Evolutionary conservation across 208 protist genomes (phyloP).

Genomic region (Crithidia brevicula): DNA sequence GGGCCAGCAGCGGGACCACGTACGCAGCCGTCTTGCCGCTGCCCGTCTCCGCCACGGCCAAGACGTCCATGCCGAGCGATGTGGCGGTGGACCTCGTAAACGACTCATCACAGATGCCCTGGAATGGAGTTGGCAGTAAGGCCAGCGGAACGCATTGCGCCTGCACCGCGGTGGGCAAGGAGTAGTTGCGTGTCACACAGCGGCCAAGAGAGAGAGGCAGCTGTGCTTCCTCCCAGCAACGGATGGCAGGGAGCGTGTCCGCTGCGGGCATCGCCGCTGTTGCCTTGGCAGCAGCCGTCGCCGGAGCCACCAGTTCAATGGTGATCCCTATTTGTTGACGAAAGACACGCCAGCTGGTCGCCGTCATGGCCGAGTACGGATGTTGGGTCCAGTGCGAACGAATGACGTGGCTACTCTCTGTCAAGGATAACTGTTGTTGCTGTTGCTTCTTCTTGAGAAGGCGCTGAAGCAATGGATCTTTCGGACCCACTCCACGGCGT

Average conservation of each 20-base stretch:
- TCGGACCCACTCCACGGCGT: constrained; percentile 60
- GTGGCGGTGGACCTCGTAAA: neutral
- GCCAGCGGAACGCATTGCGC: constrained; percentile 77
- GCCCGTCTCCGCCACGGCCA: constrained; percentile 93
- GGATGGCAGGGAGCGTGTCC: constrained; percentile 45
- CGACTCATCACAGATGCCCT: neutral
- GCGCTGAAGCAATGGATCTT: constrained; percentile 67
- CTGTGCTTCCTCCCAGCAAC: constrained; percentile 84
- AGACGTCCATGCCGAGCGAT: constrained; percentile 63
- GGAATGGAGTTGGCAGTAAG: constrained; percentile 12
- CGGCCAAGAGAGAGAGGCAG: constrained; percentile 68
- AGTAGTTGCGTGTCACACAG: constrained; percentile 45
- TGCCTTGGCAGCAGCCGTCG: constrained; percentile 1
- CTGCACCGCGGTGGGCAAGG: constrained; percentile 80
- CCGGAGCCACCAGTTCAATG: constrained; percentile 49
- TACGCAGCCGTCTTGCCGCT: constrained; percentile 95
- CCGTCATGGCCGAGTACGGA: constrained; percentile 56
- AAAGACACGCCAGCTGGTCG: constrained; percentile 72
- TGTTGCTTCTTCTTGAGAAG: constrained; percentile 42
- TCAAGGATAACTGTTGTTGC: constrained; percentile 23
- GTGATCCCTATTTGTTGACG: constrained; percentile 76
- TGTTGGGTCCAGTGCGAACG: constrained; percentile 63
- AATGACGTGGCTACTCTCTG: neutral
- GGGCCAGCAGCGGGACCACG: constrained; percentile 83
- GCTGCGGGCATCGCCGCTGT: neutral